Conservation (phyloP, 768 basidiomycete genomes). For the Termitomyces sp. region DNA sequence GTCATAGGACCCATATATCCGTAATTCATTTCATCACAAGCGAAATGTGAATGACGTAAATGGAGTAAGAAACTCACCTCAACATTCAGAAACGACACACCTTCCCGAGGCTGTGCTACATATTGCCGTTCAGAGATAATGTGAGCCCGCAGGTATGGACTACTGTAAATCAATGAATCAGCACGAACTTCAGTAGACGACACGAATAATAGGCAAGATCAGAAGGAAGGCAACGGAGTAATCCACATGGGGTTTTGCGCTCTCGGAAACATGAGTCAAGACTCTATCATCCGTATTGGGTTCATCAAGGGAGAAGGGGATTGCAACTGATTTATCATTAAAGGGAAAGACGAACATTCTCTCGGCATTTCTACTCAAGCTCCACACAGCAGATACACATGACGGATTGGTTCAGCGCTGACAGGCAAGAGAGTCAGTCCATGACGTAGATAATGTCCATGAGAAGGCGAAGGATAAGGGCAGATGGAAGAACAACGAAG, state of each 20-base stretch:
- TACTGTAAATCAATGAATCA: not conserved
- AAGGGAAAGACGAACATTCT: constrained; percentile 1
- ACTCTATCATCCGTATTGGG: constrained; percentile 17
- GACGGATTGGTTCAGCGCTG: not conserved
- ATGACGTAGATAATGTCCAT: not conserved
- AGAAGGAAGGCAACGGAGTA: constrained; percentile 59
- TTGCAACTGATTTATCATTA: not conserved
- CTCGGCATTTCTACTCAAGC: not conserved
- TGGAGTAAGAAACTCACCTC: not conserved
- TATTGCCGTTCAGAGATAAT: not conserved
- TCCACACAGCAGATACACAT: not conserved
- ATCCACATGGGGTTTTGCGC: constrained; percentile 36
- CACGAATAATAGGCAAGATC: constrained; percentile 17
- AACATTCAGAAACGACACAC: not conserved
- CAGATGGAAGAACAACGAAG: constrained; percentile 55
- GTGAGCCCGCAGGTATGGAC: not conserved
- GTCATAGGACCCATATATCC: constrained; percentile 14
- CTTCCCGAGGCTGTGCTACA: not conserved
- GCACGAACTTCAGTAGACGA: not conserved
- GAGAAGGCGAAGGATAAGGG: not conserved
- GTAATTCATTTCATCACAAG: constrained; percentile 12
- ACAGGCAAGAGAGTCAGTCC: not conserved
- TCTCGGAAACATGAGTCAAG: constrained; percentile 16
- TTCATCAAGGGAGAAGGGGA: constrained; percentile 7
- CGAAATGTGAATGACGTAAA: not conserved